Conservation (phyloP, 306 rosid species). For the Glycyrrhiza uralensis region DNA sequence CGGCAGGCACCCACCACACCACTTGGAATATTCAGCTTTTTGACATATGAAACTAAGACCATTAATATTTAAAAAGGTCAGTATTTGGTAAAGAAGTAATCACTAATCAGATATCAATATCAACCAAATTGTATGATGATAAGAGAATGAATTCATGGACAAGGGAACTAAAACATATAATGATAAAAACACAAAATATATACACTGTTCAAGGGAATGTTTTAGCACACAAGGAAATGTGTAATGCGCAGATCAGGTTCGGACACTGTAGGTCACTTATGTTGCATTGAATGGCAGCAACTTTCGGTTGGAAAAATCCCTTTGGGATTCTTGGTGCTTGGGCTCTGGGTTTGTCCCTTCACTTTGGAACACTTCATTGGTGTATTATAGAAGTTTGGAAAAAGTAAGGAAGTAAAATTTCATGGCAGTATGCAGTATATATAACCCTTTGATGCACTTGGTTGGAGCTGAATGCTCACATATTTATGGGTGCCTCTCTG, state of each 20-base stretch:
- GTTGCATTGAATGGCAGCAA: not conserved
- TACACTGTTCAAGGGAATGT: constrained; percentile 5
- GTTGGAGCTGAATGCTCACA: not conserved
- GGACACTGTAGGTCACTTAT: not conserved
- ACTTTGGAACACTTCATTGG: not conserved
- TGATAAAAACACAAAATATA: not conserved
- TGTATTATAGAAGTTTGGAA: not conserved
- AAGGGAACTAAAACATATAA: not conserved
- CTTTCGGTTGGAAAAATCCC: not conserved
- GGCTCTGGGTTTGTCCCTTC: not conserved
- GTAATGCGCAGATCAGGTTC: not conserved
- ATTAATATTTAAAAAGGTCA: constrained; percentile 35
- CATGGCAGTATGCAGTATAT: not conserved
- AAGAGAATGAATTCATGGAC: not conserved
- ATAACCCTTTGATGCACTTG: not conserved
- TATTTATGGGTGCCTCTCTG: not conserved
- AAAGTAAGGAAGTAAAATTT: not conserved
- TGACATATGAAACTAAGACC: constrained; percentile 79
- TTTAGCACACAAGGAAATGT: not conserved
- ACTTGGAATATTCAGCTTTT: constrained; percentile 89
- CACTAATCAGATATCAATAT: not conserved
- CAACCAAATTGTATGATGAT: constrained; percentile 1
- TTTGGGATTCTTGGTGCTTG: not conserved
- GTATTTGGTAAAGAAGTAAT: constrained; percentile 11
- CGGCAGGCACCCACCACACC: constrained; percentile 99